phyloP scores from a whole-genome alignment of 352 stramenopile genomes.

The Phytophthora tubulina region DNA sequence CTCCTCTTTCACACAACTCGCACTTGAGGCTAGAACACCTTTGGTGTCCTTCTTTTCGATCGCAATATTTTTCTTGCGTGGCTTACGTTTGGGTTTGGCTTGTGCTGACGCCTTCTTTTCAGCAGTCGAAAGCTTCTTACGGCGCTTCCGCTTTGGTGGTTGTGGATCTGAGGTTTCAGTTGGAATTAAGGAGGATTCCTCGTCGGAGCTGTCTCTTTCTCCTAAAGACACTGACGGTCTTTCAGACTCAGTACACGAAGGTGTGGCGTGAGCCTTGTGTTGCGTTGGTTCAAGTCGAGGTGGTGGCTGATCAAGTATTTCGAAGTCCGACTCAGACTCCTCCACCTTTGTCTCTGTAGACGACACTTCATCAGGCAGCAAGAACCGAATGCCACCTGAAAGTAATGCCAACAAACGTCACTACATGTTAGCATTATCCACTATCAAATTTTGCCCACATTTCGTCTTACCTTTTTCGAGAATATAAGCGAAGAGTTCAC shows the following conservation, averaged over 20 bases:
- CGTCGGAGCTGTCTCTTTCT: neutral
- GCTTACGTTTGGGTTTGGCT: no score
- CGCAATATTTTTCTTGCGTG: no score
- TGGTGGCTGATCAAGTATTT: constrained; percentile 8
- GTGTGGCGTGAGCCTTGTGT: neutral
- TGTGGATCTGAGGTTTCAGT: neutral
- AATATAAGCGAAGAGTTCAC: constrained; percentile 36
- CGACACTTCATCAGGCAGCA: constrained; percentile 24
- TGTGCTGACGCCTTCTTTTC: constrained; percentile 5
- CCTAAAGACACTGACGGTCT: neutral
- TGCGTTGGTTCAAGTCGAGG: neutral
- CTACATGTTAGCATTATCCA: neutral
- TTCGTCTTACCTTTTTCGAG: constrained; percentile 19
- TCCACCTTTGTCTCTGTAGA: constrained; percentile 15
- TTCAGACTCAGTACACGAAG: neutral
- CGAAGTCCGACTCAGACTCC: constrained; percentile 9
- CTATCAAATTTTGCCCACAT: neutral
- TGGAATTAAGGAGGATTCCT: neutral
- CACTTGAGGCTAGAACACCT: neutral
- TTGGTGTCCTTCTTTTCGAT: neutral
- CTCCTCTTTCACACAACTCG: constrained; percentile 14
- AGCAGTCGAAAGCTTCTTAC: constrained; percentile 26
- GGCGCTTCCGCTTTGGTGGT: constrained; percentile 25
- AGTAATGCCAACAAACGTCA: neutral
- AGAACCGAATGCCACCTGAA: constrained; percentile 26